Conservation (phyloP, 495 filamentous ascomycete species). For the Annulohypoxylon nitens region DNA sequence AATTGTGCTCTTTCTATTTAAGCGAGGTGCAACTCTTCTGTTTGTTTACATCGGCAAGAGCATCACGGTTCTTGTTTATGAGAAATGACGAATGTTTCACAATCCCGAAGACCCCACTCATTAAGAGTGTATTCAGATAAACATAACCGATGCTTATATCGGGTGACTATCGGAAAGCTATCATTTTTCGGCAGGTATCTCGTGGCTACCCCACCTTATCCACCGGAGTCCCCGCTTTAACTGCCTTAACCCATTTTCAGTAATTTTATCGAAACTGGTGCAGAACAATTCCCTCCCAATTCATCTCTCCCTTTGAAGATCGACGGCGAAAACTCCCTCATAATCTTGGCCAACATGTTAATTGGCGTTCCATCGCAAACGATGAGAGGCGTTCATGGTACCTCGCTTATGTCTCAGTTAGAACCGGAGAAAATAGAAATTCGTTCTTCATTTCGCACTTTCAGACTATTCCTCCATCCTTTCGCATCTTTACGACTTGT, state of each 20-base stretch:
- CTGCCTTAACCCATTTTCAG: background rate
- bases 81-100: background rate
- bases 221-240: conserved; percentile 1
- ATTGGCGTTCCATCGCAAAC: background rate
- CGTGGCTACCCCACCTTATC: conserved; percentile 4
- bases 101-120: background rate
- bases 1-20: background rate
- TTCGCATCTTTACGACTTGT: background rate
- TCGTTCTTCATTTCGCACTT: background rate
- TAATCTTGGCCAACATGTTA: conserved; percentile 1
- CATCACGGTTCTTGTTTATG: background rate
- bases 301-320: background rate
- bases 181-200: conserved; percentile 1
- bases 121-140: background rate
- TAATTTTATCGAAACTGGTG: background rate
- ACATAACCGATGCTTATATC: conserved; percentile 9
- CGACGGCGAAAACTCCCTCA: background rate
- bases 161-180: conserved; percentile 3
- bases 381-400: background rate
- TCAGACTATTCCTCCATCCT: background rate
- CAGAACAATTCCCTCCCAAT: background rate
- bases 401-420: background rate
- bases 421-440: background rate
- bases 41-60: background rate
- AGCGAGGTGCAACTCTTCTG: background rate